Base-by-base conservation (phyloP, 2,329 filamentous ascomycete species). In the Sarocladium kiliense region DNA sequence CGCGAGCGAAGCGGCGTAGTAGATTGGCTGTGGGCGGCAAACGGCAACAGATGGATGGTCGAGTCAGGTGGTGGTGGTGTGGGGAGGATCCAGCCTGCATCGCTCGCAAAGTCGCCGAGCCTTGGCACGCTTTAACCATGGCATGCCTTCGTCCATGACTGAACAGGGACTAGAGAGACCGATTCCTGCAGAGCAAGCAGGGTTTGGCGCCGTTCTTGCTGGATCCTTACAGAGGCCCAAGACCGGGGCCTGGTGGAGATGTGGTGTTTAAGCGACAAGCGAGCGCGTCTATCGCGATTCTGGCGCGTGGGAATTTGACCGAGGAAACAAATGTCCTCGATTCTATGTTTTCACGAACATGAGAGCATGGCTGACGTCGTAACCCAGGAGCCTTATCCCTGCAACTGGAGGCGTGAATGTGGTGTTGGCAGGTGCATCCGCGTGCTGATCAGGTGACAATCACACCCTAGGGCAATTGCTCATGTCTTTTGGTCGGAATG, bases 201-300 rank as follows among this genome's bases (percentile, higher is more conserved):
- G 18, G 23, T 30, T 47, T 47, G 25, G 44, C 44, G 25, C 44
- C 44, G 44, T 7, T 9, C 25, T 44, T 44, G 18, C 19, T 44
- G 39, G 21, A 47, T n/a, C 23, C 44, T 47, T 47, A 23, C 25
- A 6, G 21, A 47, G 44, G 44, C 25, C 23, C 5, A 3, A 18
- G n/a, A 49, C 3, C 11, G 11, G 9, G 44, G 44, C 25, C 25
- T 30, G 12, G 44, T 23, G 47, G 27, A 23, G 30, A 36, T 23
- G 18, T 6, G 47, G 23, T 16, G 26, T 36, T 11, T 51, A 51
- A 36, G 26, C 47, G 27, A 51, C 47, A 51, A 51, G 27, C 47
- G 27, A 51, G 47, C 47, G 47, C 47, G 47, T 32, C 47, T 51
- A 51, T 51, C 19, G 47, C 47, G 47, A 36, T 23, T 51, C 30